A percentile compares a stretch with the other conserved stretches of the same genome.
phyloP scores from a whole-genome alignment of 179 eudicot genomes.

The Silene vulgaris region DNA sequence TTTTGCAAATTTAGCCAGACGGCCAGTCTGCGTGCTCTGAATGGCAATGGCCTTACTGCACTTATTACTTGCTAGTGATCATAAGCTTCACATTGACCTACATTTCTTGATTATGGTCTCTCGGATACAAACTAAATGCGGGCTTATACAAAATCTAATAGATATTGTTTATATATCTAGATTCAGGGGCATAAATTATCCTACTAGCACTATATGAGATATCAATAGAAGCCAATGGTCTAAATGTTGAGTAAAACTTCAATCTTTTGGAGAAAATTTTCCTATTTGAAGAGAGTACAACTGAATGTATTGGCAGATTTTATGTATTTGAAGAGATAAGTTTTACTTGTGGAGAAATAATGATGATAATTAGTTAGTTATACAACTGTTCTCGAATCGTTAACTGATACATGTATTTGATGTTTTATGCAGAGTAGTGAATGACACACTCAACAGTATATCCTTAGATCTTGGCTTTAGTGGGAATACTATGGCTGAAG shows the following conservation, averaged over 20 bases:
- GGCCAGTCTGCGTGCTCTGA: background rate
- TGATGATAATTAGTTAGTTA: background rate
- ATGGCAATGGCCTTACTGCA: background rate
- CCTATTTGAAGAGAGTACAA: background rate
- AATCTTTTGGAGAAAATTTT: background rate
- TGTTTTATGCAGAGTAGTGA: slow-evolving; percentile 63
- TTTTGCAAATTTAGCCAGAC: background rate
- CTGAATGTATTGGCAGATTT: background rate
- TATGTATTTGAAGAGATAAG: background rate
- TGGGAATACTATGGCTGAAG: slow-evolving; percentile 82
- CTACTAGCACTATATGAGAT: background rate
- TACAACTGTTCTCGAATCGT: background rate
- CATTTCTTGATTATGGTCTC: background rate
- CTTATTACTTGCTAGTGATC: background rate
- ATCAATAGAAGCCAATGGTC: background rate
- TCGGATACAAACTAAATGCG: background rate
- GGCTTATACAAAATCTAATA: background rate
- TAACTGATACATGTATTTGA: slow-evolving; percentile 7
- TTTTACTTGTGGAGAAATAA: background rate
- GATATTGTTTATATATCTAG: background rate
- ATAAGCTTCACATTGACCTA: background rate
- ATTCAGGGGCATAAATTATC: background rate
- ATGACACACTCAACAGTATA: slow-evolving; percentile 81
- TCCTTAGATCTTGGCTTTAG: slow-evolving; percentile 75
- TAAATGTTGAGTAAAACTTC: background rate